Base-by-base conservation (phyloP, 805 yeast genomes). In the Pichia californica region DNA sequence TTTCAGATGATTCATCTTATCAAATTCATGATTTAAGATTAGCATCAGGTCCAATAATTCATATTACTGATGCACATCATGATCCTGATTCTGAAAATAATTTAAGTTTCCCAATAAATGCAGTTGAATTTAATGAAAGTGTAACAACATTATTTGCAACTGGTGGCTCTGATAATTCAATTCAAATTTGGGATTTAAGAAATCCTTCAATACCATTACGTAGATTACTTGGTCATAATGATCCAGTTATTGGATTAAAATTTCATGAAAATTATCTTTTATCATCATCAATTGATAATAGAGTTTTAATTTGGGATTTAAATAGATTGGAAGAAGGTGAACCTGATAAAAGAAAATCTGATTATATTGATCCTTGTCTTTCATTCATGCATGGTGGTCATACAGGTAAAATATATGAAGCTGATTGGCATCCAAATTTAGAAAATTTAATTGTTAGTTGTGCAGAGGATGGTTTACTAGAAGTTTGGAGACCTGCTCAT, bases 301-400 rank as follows among this genome's bases (percentile, higher is more conserved):
- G 91, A 47, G 80, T 83, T 13, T 66, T 81, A 38, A 56, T 80
- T 26, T 88, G 96, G 96, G 88, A 88, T 54, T 67, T 88, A 49
- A 67, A 69, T 45, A 69, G 70, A 46, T 61, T 83, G 45, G 76
- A 71, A 26, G 79, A 77, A 43, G 74, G 72, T 7, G 82, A 77
- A 28, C 76, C 73, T 49, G 73, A 68, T 40, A 83, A 74, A 51
- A 81, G 75, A 49, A 56, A 57, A 33, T 71, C 72, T 25, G 73
- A 73, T 29, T 76, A 74, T 48, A 77, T 79, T 10, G 94, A 88
- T 50, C 93, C 95, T 6, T 83, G 88, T 58, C 71, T 88, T 45
- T 63, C 66, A 20, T 88, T 86, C 57, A 74, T 86, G 55, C 95
- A 88, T 61, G 95, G 94, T 14, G 96, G 96, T 11, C 96, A 88